Evolutionary conservation across 2,329 filamentous ascomycete species (phyloP).

Genomic region (Penicillium griseofulvum): DNA sequence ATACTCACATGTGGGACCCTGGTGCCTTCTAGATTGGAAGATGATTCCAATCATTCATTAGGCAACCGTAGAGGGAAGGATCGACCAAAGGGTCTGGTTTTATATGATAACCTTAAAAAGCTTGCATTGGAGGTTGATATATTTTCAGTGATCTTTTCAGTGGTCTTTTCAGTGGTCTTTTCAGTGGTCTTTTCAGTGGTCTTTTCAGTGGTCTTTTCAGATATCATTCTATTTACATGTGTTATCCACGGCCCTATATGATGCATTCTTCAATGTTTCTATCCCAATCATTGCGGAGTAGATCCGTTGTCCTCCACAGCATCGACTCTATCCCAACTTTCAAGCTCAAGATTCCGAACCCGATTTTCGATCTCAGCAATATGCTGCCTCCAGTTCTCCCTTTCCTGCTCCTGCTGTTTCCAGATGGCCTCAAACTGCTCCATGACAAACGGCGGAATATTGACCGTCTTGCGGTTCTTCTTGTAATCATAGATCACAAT

Average conservation of each 20-base stretch:
- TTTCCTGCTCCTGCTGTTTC: conserved; percentile 60
- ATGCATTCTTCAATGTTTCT: neutral
- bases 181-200: too few species aligned
- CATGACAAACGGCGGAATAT: conserved; percentile 60
- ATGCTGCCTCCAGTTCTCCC: conserved; percentile 50
- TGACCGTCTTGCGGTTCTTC: conserved; percentile 52
- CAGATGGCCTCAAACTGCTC: conserved; percentile 60
- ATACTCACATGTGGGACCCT: too few species aligned
- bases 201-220: too few species aligned
- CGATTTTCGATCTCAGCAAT: conserved; percentile 57
- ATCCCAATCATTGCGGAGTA: conserved; percentile 20
- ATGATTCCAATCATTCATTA: too few species aligned
- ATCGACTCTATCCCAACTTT: conserved; percentile 69
- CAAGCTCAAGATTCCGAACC: conserved; percentile 64
- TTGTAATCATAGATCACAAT: conserved; percentile 76
- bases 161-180: too few species aligned
- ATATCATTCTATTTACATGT: too few species aligned
- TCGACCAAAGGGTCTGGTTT: too few species aligned
- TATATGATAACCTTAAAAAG: too few species aligned
- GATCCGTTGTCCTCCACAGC: conserved; percentile 69
- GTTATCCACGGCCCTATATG: neutral
- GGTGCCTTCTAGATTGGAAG: too few species aligned
- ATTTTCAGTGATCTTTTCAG: too few species aligned
- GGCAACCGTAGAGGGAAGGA: too few species aligned
- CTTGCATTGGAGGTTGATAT: too few species aligned